Percentiles rank a stretch among this genome's conserved stretches.
phyloP scores from a whole-genome alignment of 129 eudicot species.

The Centella asiatica region DNA sequence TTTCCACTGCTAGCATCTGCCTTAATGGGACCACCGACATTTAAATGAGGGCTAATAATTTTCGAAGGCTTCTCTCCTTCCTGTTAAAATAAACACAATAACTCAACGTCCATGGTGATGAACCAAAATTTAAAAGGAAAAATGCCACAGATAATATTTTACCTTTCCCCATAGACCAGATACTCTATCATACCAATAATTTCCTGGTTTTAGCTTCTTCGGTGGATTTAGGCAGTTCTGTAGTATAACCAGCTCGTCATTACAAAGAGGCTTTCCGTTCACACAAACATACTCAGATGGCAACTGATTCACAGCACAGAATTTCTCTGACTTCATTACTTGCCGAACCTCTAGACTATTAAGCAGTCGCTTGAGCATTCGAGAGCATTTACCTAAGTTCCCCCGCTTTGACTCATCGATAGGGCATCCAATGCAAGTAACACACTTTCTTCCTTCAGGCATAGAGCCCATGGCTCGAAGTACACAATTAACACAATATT shows the following conservation, averaged over 20 bases:
- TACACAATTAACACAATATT: constrained; percentile 83
- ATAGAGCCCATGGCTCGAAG: constrained; percentile 99
- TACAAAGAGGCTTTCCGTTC: constrained; percentile 82
- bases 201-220: constrained; percentile 88
- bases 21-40: constrained; percentile 77
- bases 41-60: constrained; percentile 88
- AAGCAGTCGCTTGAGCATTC: constrained; percentile 81
- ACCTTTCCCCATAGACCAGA: constrained; percentile 99
- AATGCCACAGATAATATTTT: constrained; percentile 1
- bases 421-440: constrained; percentile 72
- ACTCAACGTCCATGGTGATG: constrained; percentile 10
- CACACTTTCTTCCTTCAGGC: constrained; percentile 99
- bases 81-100: constrained; percentile 34
- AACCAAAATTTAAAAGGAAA: background rate
- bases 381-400: constrained; percentile 84
- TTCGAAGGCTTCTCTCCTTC: constrained; percentile 94
- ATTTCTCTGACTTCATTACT: constrained; percentile 87
- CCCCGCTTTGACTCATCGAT: constrained; percentile 84
- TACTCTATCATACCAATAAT: constrained; percentile 98
- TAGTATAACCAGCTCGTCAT: constrained; percentile 57
- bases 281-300: constrained; percentile 83
- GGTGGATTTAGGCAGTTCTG: constrained; percentile 91
- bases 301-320: constrained; percentile 82
- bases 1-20: constrained; percentile 91
- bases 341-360: constrained; percentile 81